These are phyloP conservation scores for Suillus sp. DNA, from an alignment of 768 basidiomycete genomes.

Conservation along the genomic window DNA sequence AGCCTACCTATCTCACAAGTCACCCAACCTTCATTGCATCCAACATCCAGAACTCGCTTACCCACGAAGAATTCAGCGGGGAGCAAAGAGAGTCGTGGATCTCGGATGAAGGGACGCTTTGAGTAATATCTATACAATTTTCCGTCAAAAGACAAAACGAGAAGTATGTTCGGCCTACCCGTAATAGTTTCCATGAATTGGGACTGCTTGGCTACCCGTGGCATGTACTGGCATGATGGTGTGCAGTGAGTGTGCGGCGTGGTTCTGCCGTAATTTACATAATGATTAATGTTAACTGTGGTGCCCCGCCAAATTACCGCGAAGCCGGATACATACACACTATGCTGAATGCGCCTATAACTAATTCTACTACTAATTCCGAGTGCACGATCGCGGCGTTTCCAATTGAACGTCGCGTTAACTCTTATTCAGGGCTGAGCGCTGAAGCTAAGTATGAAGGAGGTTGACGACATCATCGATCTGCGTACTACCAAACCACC, in stretches of 20 bases:
- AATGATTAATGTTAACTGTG: not conserved
- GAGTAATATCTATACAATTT: conserved; percentile 61
- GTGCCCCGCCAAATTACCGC: not conserved
- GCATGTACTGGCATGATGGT: conserved; percentile 1
- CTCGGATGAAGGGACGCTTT: conserved; percentile 62
- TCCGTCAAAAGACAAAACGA: conserved; percentile 1
- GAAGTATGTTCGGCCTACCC: conserved; percentile 43
- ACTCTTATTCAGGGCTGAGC: no score
- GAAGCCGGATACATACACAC: not conserved
- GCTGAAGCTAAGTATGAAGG: no score
- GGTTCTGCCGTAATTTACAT: not conserved
- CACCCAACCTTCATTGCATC: conserved; percentile 86
- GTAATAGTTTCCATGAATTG: conserved; percentile 74
- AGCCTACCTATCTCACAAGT: conserved; percentile 80
- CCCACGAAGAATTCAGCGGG: conserved; percentile 52
- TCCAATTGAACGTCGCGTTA: no score
- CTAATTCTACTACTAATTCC: no score
- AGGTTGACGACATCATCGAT: no score
- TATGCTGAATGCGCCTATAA: no score
- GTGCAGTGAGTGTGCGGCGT: not conserved
- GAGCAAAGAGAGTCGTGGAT: conserved; percentile 68
- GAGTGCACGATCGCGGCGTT: no score
- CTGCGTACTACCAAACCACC: no score
- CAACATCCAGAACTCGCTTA: conserved; percentile 75
- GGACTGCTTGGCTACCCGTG: conserved; percentile 21